These are phyloP conservation scores for Calocera cornea DNA, from an alignment of 768 basidiomycete species.

Conservation along the genomic window DNA sequence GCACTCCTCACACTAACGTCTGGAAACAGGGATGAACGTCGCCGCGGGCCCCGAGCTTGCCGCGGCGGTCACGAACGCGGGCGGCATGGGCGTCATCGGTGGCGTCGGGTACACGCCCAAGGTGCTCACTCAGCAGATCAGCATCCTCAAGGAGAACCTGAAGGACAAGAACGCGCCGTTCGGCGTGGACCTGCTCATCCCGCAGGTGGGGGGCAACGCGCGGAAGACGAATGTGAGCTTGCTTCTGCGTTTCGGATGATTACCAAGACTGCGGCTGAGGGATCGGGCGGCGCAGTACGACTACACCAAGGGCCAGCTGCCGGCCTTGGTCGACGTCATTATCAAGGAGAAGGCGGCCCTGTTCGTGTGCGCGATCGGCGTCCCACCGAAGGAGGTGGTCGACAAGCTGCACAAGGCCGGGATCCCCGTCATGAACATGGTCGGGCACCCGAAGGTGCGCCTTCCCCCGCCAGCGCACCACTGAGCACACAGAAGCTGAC, in stretches of 20 bases:
- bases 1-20: background rate
- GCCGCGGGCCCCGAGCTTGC: slow-evolving; percentile 76
- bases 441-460: slow-evolving; percentile 78
- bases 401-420: slow-evolving; percentile 72
- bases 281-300: slow-evolving; percentile 54
- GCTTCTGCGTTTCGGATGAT: background rate
- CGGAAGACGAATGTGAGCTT: slow-evolving; percentile 72
- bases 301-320: slow-evolving; percentile 77
- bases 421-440: slow-evolving; percentile 88
- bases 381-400: slow-evolving; percentile 69
- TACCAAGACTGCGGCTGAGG: slow-evolving; percentile 10
- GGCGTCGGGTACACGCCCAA: slow-evolving; percentile 79
- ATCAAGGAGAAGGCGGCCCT: slow-evolving; percentile 79
- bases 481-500: slow-evolving; percentile 25
- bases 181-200: slow-evolving; percentile 82
- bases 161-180: slow-evolving; percentile 68
- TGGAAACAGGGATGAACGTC: slow-evolving; percentile 52
- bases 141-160: slow-evolving; percentile 45
- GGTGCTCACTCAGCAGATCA: slow-evolving; percentile 61
- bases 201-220: slow-evolving; percentile 73
- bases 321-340: slow-evolving; percentile 76
- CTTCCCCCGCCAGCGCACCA: no score
- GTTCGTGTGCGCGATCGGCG: slow-evolving; percentile 84
- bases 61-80: slow-evolving; percentile 87
- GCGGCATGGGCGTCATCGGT: slow-evolving; percentile 85